Evolutionary conservation across 2,329 filamentous ascomycete genomes (phyloP), one percentile per base, ranked within the genome.

Genomic region (Geoglossum cookeanum): DNA sequence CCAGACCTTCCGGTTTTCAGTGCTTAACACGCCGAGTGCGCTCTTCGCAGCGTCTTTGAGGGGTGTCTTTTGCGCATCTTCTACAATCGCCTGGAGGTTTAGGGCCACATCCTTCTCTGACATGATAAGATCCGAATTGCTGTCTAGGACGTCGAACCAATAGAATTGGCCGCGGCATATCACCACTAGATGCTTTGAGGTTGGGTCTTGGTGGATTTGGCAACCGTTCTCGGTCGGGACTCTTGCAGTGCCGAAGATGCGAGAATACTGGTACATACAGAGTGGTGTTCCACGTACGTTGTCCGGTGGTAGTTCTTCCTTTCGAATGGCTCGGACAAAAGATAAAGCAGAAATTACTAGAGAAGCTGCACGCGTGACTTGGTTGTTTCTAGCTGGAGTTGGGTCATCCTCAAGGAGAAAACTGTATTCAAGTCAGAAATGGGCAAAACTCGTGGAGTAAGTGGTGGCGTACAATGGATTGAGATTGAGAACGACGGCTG

Each of bases 231-330:
- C 87, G 0, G 91, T 97, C 0, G 92, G 92, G 7, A 98, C 87
- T 62, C 92, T 81, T 51, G 92, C 90, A 0, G 92, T 97, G 55
- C 92, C 92, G 65, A 98, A 98, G 32, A 98, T 75, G 17, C 91
- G 80, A 0, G 91, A 94, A 71, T 94, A 97, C 69, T 98, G 92
- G 69, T 96, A 95, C 92, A 98, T 98, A 75, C 88, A 92, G 17
- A 98, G 76, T 0, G 92, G 89, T 27, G 81, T 84, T 22, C 87
- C 88, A 63, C 84, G 85, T 60, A 96, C 71, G 1, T 78, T 89
- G 69, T 98, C 92, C 0, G 92, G 90, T 0, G 88, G 85, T 7
- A 98, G 76, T 67, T 98, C 92, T 68, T 97, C 92, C 64, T 85
- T 88, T 39, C 91, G 80, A 1, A 98, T 89, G 1, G 92, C 92